Evolutionary conservation across 768 basidiomycete species (phyloP).

Genomic region (Lactarius psammicola): DNA sequence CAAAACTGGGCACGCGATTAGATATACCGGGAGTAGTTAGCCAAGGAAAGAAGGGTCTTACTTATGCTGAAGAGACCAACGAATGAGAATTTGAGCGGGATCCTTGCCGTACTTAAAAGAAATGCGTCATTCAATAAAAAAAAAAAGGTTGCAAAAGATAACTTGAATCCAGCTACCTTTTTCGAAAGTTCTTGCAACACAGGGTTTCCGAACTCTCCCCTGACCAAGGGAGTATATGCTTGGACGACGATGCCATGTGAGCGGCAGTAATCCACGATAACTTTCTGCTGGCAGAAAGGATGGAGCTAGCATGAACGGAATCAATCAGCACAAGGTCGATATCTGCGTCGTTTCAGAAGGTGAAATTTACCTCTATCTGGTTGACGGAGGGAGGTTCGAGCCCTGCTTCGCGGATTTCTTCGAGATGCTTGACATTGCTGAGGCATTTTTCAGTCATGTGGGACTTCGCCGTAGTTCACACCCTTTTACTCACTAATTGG

Average conservation of each 20-base stretch:
- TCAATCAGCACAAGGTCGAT: not conserved
- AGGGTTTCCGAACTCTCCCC: constrained; percentile 47
- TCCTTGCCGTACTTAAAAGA: constrained; percentile 51
- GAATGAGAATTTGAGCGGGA: constrained; percentile 76
- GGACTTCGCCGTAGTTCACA: not conserved
- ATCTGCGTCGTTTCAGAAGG: not conserved
- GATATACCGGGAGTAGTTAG: not conserved
- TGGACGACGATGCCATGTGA: constrained; percentile 57
- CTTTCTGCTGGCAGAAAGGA: constrained; percentile 55
- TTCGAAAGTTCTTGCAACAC: constrained; percentile 52
- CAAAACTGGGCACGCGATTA: constrained; percentile 48
- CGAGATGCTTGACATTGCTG: constrained; percentile 68
- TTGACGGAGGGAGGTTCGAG: constrained; percentile 70
- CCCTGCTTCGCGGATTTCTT: constrained; percentile 66
- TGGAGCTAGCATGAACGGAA: constrained; percentile 56
- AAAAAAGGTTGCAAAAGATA: not conserved
- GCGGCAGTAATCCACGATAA: constrained; percentile 49
- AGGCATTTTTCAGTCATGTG: not conserved
- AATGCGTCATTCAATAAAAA: not conserved
- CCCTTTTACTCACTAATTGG: constrained; percentile 63
- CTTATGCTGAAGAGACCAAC: constrained; percentile 90
- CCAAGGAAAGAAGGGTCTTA: constrained; percentile 37
- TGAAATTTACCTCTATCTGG: constrained; percentile 64
- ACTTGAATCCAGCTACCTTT: constrained; percentile 47
- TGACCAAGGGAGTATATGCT: constrained; percentile 76